Evolutionary conservation across 495 filamentous ascomycete genomes (phyloP).

Genomic region (Neurospora sp.): DNA sequence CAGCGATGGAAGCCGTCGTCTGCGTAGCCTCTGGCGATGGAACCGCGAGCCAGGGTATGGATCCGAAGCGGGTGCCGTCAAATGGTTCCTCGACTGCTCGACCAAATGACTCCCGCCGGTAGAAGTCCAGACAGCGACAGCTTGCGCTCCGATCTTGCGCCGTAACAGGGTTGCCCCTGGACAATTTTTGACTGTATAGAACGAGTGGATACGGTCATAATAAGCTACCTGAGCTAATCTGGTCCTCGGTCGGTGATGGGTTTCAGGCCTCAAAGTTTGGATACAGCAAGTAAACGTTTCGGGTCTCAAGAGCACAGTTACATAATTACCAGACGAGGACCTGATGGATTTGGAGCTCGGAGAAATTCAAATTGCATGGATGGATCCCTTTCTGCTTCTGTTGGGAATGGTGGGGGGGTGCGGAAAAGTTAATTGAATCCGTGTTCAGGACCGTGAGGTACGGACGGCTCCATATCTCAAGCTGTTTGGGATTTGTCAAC

Average conservation of each 20-base stretch:
- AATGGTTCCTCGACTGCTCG: background rate
- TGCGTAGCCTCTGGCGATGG: background rate
- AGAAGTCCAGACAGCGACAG: background rate
- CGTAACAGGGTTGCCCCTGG: background rate
- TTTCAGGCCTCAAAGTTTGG: background rate
- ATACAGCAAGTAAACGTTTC: background rate
- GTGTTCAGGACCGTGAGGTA: background rate
- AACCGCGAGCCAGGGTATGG: background rate
- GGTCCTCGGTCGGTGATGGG: background rate
- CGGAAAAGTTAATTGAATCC: background rate
- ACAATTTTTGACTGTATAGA: background rate
- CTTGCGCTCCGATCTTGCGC: background rate
- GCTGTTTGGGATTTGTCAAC: background rate
- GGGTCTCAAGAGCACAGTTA: background rate
- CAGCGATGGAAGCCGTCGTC: background rate
- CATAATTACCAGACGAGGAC: background rate
- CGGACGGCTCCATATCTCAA: background rate
- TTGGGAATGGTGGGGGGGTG: background rate
- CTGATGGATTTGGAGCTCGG: background rate
- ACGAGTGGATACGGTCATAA: background rate
- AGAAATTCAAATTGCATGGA: background rate
- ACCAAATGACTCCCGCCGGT: background rate
- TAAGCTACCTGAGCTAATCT: background rate
- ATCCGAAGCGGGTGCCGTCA: background rate
- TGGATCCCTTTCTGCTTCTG: background rate